Evolutionary conservation across 73 alveolate species (phyloP).

Genomic region (Breviolum minutum): DNA sequence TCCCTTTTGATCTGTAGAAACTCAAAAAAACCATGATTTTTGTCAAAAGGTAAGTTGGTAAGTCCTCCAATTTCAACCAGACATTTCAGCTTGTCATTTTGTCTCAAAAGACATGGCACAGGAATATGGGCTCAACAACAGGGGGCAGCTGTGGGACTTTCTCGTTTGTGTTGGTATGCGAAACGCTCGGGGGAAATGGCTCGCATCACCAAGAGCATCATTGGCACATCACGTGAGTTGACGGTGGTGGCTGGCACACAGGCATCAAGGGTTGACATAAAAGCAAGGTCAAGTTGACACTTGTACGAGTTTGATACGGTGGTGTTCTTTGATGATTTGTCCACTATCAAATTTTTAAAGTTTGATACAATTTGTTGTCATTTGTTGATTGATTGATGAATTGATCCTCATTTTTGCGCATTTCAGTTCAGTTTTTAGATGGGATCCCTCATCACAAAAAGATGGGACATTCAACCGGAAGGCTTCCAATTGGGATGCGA

Average conservation of each 20-base stretch:
- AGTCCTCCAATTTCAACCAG: background rate
- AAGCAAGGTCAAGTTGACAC: too few relatives aligned
- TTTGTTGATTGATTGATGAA: too few relatives aligned
- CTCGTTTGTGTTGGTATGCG: constrained; percentile 78
- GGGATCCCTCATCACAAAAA: too few relatives aligned
- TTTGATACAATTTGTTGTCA: too few relatives aligned
- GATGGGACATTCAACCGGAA: background rate
- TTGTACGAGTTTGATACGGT: too few relatives aligned
- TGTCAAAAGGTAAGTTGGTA: background rate
- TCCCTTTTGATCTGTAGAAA: too few relatives aligned
- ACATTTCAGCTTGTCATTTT: background rate
- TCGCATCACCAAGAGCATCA: constrained; percentile 18
- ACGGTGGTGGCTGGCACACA: constrained; percentile 83
- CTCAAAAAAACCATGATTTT: background rate
- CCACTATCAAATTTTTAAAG: too few relatives aligned
- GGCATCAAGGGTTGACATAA: background rate
- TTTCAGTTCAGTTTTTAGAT: too few relatives aligned
- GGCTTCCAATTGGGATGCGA: constrained; percentile 77
- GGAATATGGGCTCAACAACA: constrained; percentile 93
- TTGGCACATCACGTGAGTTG: constrained; percentile 30
- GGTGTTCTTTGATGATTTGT: too few relatives aligned
- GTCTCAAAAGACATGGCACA: background rate
- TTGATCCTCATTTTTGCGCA: too few relatives aligned
- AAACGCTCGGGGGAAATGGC: constrained; percentile 87
- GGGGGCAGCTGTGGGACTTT: constrained; percentile 70